Base-by-base conservation (phyloP, 805 yeast genomes). In the Candida ponderosae region DNA sequence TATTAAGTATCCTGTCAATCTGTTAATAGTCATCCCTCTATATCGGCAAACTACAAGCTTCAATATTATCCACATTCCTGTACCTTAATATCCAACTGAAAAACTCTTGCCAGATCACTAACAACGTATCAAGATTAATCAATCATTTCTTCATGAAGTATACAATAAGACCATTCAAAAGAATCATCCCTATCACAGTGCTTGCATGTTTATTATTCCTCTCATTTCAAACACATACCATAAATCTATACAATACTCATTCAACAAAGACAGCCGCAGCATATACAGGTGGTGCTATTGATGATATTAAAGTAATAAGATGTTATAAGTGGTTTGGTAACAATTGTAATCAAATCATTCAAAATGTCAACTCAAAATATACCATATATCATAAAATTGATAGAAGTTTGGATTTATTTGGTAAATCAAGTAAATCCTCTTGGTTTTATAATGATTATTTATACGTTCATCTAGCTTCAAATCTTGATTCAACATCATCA, bases 291-390 rank as follows among this genome's bases (percentile, higher is more conserved):
- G 64, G 62, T 14, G 39, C 42, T 14, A 48, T 59, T 19, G 58
- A 51, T 34, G 62, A 57, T 35, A 45, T 59, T 35, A 54, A 45
- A 40, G 26, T 46, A n/a, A 43, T 56, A 14, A 39, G 46, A 16
- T 59, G 64, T 38, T 54, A 50, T 38, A 41, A 43, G n/a, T 58
- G 61, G 62, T 51, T 48, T 23, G 46, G 11, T 24, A 11, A 52
- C 6, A 38, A 39, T 16, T 59, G 62, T 31, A 46, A 50, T 31
- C 52, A 48, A 34, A 39, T 59, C 26, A 37, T 47, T 14, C 43
- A 31, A 14, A 18, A 23, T 6, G 16, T 2, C 16, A 10, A n/a
- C 6, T 15, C 34, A 35, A n/a, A 26, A 8, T 43, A 46, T 19
- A 33, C 41, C 13, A 40, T 41, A 6, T 59, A 62, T 62, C 35